phyloP scores from a whole-genome alignment of 106 monocot species.

The Triglochin maritima region DNA sequence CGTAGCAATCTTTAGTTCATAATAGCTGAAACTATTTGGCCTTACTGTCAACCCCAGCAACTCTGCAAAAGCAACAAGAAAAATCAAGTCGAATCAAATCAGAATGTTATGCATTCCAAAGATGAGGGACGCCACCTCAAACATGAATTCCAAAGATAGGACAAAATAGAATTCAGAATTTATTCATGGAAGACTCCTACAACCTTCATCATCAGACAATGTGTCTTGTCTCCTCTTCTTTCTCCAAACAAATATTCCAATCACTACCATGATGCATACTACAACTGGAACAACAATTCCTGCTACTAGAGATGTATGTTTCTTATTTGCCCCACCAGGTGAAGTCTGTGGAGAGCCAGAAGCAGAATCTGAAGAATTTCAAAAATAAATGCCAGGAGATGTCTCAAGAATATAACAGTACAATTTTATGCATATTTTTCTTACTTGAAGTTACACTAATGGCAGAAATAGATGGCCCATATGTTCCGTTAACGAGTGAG shows the following conservation, averaged over 20 bases:
- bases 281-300: slow-evolving; percentile 4
- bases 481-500: slow-evolving; percentile 7
- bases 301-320: slow-evolving; percentile 6
- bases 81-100: not conserved
- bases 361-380: not conserved
- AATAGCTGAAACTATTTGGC: slow-evolving; percentile 12
- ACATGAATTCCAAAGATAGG: not conserved
- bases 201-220: slow-evolving; percentile 14
- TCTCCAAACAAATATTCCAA: slow-evolving; percentile 2
- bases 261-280: not conserved
- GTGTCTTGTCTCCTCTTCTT: not conserved
- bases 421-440: not conserved
- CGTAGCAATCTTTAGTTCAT: slow-evolving; percentile 13
- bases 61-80: slow-evolving; percentile 1
- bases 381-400: no score
- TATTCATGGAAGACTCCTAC: slow-evolving; percentile 2
- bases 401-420: slow-evolving; percentile 2
- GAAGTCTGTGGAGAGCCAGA: not conserved
- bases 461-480: slow-evolving; percentile 22
- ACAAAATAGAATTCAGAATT: not conserved
- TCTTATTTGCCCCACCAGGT: slow-evolving; percentile 1
- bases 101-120: not conserved
- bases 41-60: slow-evolving; percentile 3
- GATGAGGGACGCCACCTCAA: not conserved
- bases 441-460: slow-evolving; percentile 14